A percentile compares a stretch with the other conserved stretches of the same genome.
Conservation (phyloP, 352 stramenopile species). For the Achlya hypogyna region DNA sequence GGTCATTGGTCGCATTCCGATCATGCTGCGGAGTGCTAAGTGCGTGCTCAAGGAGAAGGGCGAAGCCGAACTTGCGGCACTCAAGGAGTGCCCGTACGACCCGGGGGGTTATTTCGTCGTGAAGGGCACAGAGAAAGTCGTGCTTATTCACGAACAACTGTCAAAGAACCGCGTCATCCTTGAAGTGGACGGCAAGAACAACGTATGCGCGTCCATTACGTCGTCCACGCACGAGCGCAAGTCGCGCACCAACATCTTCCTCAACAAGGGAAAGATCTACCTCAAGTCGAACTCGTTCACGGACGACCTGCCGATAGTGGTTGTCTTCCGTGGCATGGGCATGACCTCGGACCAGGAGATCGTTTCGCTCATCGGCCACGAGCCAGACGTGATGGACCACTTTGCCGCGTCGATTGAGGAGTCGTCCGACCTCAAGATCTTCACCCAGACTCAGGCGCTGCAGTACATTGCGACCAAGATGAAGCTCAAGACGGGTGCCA, state of each 20-base stretch:
- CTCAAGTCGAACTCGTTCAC: constrained; percentile 98
- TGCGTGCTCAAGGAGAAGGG: constrained; percentile 94
- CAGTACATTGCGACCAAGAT: constrained; percentile 97
- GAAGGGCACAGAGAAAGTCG: constrained; percentile 97
- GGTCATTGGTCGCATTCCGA: constrained; percentile 92
- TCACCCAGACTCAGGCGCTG: constrained; percentile 92
- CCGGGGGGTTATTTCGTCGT: constrained; percentile 99
- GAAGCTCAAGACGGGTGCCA: constrained; percentile 55
- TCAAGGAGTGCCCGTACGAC: constrained; percentile 99
- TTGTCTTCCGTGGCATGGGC: constrained; percentile 97
- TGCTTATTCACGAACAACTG: constrained; percentile 99
- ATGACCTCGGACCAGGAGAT: constrained; percentile 98
- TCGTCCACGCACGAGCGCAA: constrained; percentile 99
- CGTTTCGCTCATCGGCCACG: constrained; percentile 91
- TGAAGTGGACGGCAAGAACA: constrained; percentile 91
- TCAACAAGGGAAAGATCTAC: constrained; percentile 95
- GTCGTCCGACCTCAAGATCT: constrained; percentile 89
- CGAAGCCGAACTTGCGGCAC: constrained; percentile 89
- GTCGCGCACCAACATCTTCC: constrained; percentile 94
- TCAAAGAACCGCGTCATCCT: constrained; percentile 99
- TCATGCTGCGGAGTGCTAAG: constrained; percentile 97
- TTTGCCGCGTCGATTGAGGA: constrained; percentile 96
- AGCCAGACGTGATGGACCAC: constrained; percentile 91
- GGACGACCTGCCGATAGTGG: constrained; percentile 96
- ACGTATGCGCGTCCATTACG: constrained; percentile 93